A percentile compares a stretch with the other conserved stretches of the same genome.
phyloP scores from a whole-genome alignment of 495 filamentous ascomycete species.

The Antarctomyces pellizariae region DNA sequence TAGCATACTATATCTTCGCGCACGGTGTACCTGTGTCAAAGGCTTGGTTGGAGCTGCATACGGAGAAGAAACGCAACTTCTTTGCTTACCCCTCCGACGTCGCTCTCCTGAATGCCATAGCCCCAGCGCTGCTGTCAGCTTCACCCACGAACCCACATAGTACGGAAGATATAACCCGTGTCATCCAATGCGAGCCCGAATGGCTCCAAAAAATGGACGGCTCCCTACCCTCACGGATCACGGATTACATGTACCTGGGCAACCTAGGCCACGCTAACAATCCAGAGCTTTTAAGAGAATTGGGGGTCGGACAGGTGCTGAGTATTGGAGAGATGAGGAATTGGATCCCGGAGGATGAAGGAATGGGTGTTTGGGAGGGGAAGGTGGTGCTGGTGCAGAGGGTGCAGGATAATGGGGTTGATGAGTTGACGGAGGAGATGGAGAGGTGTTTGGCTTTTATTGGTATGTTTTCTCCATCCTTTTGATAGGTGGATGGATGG shows the following conservation, averaged over 20 bases:
- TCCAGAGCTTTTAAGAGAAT: conserved; percentile 46
- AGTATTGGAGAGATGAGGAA: conserved; percentile 80
- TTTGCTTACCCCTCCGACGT: conserved; percentile 90
- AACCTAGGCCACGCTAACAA: conserved; percentile 89
- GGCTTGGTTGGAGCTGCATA: conserved; percentile 74
- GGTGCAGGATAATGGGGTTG: conserved; percentile 93
- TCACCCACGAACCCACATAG: conserved; percentile 23
- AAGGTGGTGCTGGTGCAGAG: conserved; percentile 52
- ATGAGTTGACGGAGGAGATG: conserved; percentile 73
- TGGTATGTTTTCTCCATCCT: conserved; percentile 29
- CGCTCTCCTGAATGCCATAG: conserved; percentile 46
- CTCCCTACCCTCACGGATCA: conserved; percentile 64
- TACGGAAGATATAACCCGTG: conserved; percentile 3
- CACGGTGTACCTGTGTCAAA: conserved; percentile 56
- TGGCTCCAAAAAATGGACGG: conserved; percentile 80
- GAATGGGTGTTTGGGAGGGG: conserved; percentile 44
- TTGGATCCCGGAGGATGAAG: conserved; percentile 51
- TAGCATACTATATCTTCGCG: conserved; percentile 81
- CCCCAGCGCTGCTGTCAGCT: conserved; percentile 38
- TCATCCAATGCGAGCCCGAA: conserved; percentile 31
- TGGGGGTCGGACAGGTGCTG: conserved; percentile 72
- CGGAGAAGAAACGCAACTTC: conserved; percentile 65
- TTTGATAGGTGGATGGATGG: too few relatives aligned
- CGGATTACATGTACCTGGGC: conserved; percentile 90
- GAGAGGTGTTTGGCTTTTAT: conserved; percentile 76